Conservation (phyloP, 345 rosid genomes). For the Citrus inodora region DNA sequence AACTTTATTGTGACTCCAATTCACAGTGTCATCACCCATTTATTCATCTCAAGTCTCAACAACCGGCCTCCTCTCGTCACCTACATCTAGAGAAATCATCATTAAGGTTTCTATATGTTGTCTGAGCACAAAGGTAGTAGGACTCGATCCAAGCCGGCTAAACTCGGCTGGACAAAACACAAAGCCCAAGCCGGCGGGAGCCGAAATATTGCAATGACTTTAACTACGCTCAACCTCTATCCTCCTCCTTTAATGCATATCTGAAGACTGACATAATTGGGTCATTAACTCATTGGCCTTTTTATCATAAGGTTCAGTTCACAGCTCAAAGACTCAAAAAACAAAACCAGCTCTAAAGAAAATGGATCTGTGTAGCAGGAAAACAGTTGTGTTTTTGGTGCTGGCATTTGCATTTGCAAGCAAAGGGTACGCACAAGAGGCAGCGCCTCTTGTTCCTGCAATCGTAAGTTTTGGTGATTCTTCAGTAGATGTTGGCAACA, state of each 20-base stretch:
- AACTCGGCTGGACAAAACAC: too few species aligned
- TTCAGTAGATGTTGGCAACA: slow-evolving; percentile 90
- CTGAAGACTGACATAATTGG: too few species aligned
- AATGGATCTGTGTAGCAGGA: slow-evolving; percentile 6
- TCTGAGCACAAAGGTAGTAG: background rate
- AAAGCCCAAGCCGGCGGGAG: too few species aligned
- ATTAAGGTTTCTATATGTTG: background rate
- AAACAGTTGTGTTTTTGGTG: slow-evolving; percentile 5
- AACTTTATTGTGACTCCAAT: background rate
- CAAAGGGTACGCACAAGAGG: slow-evolving; percentile 31
- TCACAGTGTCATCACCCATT: background rate
- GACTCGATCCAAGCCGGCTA: too few species aligned
- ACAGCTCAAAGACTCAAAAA: background rate
- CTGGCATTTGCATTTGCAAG: slow-evolving; percentile 19
- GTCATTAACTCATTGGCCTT: background rate
- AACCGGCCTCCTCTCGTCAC: background rate
- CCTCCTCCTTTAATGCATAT: slow-evolving; percentile 22
- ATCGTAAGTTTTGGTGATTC: slow-evolving; percentile 83
- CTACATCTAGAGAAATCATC: background rate
- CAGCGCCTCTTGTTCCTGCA: slow-evolving; percentile 62
- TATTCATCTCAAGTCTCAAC: background rate
- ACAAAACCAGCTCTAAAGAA: background rate
- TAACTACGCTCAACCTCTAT: slow-evolving; percentile 39
- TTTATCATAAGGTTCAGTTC: slow-evolving; percentile 13
- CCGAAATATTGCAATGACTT: background rate